Evolutionary conservation across 2,329 filamentous ascomycete genomes (phyloP).

Genomic region (Coniella vitis): DNA sequence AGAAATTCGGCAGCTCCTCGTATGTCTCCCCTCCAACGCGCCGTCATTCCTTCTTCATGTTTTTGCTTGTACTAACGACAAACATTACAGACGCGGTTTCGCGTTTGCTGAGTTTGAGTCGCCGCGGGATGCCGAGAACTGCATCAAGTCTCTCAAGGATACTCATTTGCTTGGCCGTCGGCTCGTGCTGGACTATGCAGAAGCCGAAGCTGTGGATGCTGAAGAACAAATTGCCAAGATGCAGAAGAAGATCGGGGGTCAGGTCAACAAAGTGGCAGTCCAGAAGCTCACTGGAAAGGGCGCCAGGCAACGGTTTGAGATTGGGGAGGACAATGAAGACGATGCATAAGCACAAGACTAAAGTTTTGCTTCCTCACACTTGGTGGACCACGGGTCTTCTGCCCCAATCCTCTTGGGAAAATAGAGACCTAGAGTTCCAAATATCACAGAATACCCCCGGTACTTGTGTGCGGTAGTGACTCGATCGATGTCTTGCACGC

Average conservation of each 20-base stretch:
- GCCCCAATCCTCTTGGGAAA: slow-evolving; percentile 2
- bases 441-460: slow-evolving; percentile 6
- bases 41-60: background rate
- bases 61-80: slow-evolving; percentile 3
- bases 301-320: slow-evolving; percentile 75
- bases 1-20: slow-evolving; percentile 84
- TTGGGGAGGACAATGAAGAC: slow-evolving; percentile 64
- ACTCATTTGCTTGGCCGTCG: slow-evolving; percentile 88
- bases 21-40: slow-evolving; percentile 4
- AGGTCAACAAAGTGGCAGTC: slow-evolving; percentile 84
- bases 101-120: slow-evolving; percentile 96
- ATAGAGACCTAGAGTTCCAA: slow-evolving; percentile 5
- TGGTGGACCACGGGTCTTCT: background rate
- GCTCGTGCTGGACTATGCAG: slow-evolving; percentile 86
- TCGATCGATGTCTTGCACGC: slow-evolving; percentile 12
- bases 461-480: slow-evolving; percentile 6
- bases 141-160: slow-evolving; percentile 82
- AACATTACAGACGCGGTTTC: slow-evolving; percentile 59
- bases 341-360: slow-evolving; percentile 31
- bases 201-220: slow-evolving; percentile 80
- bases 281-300: slow-evolving; percentile 72
- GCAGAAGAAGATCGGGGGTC: slow-evolving; percentile 88
- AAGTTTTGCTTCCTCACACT: slow-evolving; percentile 5
- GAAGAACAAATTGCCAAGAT: slow-evolving; percentile 96
- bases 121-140: slow-evolving; percentile 78